Conservation (phyloP, 257 asterid genomes). For the Echites panduratus region DNA sequence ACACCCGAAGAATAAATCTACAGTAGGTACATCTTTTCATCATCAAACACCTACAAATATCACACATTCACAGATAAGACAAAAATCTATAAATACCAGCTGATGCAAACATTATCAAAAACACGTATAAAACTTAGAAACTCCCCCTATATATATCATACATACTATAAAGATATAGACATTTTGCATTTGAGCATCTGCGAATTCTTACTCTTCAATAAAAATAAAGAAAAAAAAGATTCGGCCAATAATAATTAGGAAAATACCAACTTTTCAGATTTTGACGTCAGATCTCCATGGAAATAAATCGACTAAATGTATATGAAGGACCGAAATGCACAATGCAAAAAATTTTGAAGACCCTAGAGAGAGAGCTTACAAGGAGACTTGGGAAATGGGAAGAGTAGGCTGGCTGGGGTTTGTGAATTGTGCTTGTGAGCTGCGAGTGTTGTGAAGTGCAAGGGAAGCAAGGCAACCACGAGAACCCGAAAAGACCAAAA, state of each 20-base stretch:
- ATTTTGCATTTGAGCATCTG: neutral
- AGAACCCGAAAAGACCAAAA: neutral
- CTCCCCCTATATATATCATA: neutral
- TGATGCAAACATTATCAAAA: neutral
- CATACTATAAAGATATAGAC: neutral
- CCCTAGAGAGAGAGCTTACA: conserved; percentile 5
- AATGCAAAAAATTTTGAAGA: neutral
- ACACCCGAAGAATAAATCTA: conserved; percentile 16
- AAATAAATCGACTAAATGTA: conserved; percentile 1
- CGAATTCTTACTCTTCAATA: neutral
- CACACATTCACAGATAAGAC: conserved; percentile 15
- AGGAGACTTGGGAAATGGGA: neutral
- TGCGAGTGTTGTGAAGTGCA: conserved; percentile 11
- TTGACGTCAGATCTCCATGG: conserved; percentile 12
- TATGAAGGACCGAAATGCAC: neutral
- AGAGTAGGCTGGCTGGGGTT: conserved; percentile 19
- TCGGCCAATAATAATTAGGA: neutral
- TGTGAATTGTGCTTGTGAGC: conserved; percentile 12
- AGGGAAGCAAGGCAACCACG: neutral
- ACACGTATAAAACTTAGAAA: neutral
- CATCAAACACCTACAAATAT: conserved; percentile 22
- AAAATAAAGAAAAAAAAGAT: neutral
- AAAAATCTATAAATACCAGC: neutral
- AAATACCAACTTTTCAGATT: neutral
- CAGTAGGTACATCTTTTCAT: conserved; percentile 12